Evolutionary conservation across 176 grass and related monocot genomes (phyloP).

Genomic region (Tuctoria greenei): DNA sequence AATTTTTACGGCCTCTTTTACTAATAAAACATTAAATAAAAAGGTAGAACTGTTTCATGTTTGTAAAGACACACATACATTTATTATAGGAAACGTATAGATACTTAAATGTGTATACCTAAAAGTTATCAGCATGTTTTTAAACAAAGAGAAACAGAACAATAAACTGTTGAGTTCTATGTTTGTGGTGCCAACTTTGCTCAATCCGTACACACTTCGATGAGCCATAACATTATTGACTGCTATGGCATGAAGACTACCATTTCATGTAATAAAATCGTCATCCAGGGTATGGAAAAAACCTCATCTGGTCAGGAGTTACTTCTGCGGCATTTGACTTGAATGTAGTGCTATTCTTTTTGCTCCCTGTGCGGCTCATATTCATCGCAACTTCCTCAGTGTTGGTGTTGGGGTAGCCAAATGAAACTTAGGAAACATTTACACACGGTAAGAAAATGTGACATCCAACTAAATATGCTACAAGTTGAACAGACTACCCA

Average conservation of each 20-base stretch:
- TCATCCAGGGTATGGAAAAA: constrained; percentile 18
- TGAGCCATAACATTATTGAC: neutral
- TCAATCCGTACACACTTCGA: neutral
- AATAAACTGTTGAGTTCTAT: constrained; percentile 1
- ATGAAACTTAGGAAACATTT: constrained; percentile 57
- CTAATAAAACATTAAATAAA: neutral
- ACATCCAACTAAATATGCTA: constrained; percentile 20
- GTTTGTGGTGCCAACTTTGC: neutral
- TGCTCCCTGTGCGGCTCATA: constrained; percentile 77
- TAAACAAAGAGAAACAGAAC: constrained; percentile 5
- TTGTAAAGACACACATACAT: neutral
- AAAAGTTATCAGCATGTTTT: neutral
- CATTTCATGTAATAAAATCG: constrained; percentile 18
- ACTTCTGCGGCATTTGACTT: constrained; percentile 72
- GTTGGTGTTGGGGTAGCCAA: constrained; percentile 70
- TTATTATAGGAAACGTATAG: constrained; percentile 6
- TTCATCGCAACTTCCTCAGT: constrained; percentile 89
- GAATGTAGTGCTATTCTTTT: constrained; percentile 66
- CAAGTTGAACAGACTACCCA: constrained; percentile 4
- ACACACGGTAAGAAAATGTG: constrained; percentile 7
- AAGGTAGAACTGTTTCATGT: neutral
- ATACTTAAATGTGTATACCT: neutral
- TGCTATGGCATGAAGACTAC: neutral
- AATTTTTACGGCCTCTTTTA: neutral
- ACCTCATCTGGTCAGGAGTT: constrained; percentile 99